These are phyloP conservation scores for Porogramme epimiltina DNA, from an alignment of 1,284 basidiomycete genomes.

Conservation along the genomic window DNA sequence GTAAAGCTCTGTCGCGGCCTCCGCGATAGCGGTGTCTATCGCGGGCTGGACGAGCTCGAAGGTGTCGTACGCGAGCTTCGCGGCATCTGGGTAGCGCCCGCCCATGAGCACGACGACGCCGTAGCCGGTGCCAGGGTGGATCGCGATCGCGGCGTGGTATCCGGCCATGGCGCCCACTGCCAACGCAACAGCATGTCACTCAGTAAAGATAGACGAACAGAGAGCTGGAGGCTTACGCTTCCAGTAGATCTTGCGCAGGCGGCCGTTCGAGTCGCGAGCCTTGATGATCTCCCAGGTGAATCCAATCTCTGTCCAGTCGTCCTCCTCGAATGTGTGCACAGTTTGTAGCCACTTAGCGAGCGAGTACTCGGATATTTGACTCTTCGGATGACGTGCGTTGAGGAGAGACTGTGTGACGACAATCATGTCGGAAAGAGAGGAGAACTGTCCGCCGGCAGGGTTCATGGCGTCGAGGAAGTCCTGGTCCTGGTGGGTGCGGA, in stretches of 20 bases:
- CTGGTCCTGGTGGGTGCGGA: conserved; percentile 31
- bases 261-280: conserved; percentile 34
- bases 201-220: not conserved
- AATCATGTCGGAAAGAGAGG: conserved; percentile 45
- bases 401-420: conserved; percentile 45
- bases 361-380: conserved; percentile 38
- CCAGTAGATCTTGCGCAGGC: conserved; percentile 39
- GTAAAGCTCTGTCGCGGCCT: conserved; percentile 33
- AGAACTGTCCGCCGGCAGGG: conserved; percentile 50
- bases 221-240: conserved; percentile 24
- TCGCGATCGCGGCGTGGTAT: conserved; percentile 44
- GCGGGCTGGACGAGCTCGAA: conserved; percentile 42
- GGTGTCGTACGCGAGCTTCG: conserved; percentile 38
- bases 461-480: conserved; percentile 43
- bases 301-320: conserved; percentile 45
- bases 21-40: conserved; percentile 38
- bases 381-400: conserved; percentile 37
- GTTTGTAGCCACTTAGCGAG: conserved; percentile 47
- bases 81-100: conserved; percentile 40
- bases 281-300: conserved; percentile 51
- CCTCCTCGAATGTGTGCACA: conserved; percentile 36
- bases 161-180: conserved; percentile 47
- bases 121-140: conserved; percentile 48
- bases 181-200: not conserved
- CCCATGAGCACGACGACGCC: conserved; percentile 49